A percentile compares a stretch with the other conserved stretches of the same genome.
Conservation (phyloP, 1,139 yeast genomes). For the Blastobotrys ciferrii region DNA sequence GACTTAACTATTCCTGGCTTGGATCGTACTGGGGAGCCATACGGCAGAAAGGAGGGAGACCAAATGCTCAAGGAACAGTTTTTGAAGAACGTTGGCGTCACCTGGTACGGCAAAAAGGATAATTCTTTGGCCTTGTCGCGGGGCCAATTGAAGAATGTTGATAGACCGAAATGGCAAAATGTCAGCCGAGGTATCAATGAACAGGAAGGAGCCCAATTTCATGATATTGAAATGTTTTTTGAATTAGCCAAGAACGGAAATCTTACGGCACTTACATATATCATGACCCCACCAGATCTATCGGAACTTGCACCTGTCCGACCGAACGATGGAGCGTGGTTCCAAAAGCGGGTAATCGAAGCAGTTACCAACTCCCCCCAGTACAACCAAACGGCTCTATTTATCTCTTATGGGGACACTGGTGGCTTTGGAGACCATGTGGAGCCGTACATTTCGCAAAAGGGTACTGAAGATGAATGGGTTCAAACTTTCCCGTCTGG, state of each 20-base stretch:
- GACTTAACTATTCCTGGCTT: slow-evolving; percentile 5
- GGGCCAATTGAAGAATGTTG: too few relatives aligned
- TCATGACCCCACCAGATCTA: slow-evolving; percentile 29
- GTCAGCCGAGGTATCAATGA: slow-evolving; percentile 21
- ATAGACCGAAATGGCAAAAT: too few relatives aligned
- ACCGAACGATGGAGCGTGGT: slow-evolving; percentile 31
- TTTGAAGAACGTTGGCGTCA: neutral
- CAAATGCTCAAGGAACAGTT: neutral
- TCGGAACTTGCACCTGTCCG: slow-evolving; percentile 29
- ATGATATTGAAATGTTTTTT: slow-evolving; percentile 26
- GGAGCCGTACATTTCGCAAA: slow-evolving; percentile 24
- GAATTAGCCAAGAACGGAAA: slow-evolving; percentile 27
- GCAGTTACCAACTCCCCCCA: slow-evolving; percentile 26
- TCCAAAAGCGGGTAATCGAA: slow-evolving; percentile 27
- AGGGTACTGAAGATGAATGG: slow-evolving; percentile 31
- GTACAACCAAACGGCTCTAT: slow-evolving; percentile 27
- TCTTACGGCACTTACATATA: slow-evolving; percentile 30
- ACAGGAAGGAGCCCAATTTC: slow-evolving; percentile 27
- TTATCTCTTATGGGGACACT: slow-evolving; percentile 31
- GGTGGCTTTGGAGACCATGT: slow-evolving; percentile 35
- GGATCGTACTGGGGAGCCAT: neutral
- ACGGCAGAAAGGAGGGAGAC: neutral
- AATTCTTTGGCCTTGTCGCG: too few relatives aligned
- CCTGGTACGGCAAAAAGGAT: neutral
- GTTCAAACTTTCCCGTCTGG: slow-evolving; percentile 16